phyloP scores from a whole-genome alignment of 2,329 filamentous ascomycete genomes.

The Cladosporium oxysporum region DNA sequence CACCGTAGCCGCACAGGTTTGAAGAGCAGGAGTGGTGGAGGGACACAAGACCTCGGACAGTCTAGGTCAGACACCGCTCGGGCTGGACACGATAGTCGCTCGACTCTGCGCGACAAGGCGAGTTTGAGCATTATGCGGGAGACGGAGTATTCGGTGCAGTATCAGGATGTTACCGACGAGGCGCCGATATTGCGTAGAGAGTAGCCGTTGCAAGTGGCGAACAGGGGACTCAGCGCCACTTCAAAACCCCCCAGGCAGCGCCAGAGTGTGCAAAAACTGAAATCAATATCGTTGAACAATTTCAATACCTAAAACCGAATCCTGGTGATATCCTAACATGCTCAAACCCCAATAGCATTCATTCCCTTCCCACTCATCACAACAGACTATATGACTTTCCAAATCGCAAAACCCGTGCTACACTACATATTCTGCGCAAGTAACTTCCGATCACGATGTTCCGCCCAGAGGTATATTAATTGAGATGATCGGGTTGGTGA shows the following conservation, averaged over 20 bases:
- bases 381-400: background rate
- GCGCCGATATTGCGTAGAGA: background rate
- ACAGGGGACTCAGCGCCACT: background rate
- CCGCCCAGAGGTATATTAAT: background rate
- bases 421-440: background rate
- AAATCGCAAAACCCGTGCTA: background rate
- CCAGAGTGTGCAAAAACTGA: background rate
- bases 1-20: background rate
- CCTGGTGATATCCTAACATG: background rate
- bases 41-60: background rate
- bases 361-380: background rate
- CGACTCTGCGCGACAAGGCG: background rate
- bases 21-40: background rate
- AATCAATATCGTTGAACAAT: background rate
- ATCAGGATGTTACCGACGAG: background rate
- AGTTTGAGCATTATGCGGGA: conserved; percentile 1
- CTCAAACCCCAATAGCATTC: background rate
- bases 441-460: background rate
- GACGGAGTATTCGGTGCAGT: conserved; percentile 10
- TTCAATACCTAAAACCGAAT: background rate
- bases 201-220: background rate
- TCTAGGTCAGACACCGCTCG: background rate
- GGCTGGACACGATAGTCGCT: background rate
- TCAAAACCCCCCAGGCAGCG: background rate
- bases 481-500: background rate